Conservation (phyloP, 2,329 filamentous ascomycete species). For the Beauveria medogensis region DNA sequence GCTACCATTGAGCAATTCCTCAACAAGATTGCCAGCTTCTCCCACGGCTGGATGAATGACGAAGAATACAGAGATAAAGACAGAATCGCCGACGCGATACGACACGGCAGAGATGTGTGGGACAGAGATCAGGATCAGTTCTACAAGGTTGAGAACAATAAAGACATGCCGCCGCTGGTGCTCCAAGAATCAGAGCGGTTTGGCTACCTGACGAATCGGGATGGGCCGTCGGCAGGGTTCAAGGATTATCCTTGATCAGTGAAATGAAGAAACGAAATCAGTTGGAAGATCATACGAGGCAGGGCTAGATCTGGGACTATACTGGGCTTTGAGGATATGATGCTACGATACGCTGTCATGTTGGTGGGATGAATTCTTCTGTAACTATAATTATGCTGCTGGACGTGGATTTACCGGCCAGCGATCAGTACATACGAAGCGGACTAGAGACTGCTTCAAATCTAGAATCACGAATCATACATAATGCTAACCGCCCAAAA, state of each 20-base stretch:
- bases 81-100: conserved; percentile 42
- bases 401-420: background rate
- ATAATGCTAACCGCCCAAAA: too few species aligned
- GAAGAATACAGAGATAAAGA: conserved; percentile 37
- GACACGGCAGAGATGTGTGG: conserved; percentile 47
- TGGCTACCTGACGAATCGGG: conserved; percentile 36
- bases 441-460: background rate
- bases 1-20: conserved; percentile 45
- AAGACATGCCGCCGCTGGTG: conserved; percentile 45
- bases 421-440: background rate
- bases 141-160: conserved; percentile 39
- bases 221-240: conserved; percentile 40
- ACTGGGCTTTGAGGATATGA: background rate
- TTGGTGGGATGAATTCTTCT: background rate
- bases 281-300: too few species aligned
- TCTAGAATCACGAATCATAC: background rate
- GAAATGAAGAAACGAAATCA: background rate
- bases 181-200: conserved; percentile 31
- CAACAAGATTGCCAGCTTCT: conserved; percentile 49
- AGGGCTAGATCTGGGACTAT: background rate
- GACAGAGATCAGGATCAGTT: conserved; percentile 41
- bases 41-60: conserved; percentile 45
- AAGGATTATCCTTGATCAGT: conserved; percentile 28
- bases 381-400: background rate
- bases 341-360: background rate